Evolutionary conservation across 1,139 yeast genomes (phyloP), one percentile per base, ranked within the genome.

Genomic region (Sugiyamaella grinbergsii): DNA sequence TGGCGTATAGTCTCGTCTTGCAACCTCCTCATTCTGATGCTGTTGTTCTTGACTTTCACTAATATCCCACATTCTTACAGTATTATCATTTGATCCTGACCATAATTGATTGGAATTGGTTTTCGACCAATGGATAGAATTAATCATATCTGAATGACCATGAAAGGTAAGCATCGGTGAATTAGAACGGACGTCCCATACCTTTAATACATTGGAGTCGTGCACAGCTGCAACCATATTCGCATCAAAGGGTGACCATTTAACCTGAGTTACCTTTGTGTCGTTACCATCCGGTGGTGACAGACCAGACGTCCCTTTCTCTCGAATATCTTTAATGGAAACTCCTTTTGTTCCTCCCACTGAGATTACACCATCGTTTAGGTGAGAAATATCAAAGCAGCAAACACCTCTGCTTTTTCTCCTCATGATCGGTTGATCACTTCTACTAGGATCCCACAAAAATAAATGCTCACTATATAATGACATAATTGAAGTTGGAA

Each of bases 171-270:
- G 78, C 52, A 80, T 71, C 6, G 83, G 81, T 7, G 62, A 57
- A 15, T 75, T 78, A 38, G 73, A 71, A 54, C 95, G 74, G 42
- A 85, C 78, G 68, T 87, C 95, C 94, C 95, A 87, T 40, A 87
- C 71, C 58, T 83, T 72, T 41, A 84, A 77, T 1, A 78, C 69
- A 2, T 80, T 41, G 5, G 80, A 83, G 43, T 74, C 72, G 59
- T 82, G 86, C 5, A 84, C 80, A 1, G 90, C 80, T 1, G 91
- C 89, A 39, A 87, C 73, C 15, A 81, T 71, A 59, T 83, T 77
- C 16, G 80, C 78, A 63, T 85, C 77, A 5, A 68, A 62, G 1
- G 83, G 78, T 46, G 83, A 78, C 94, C 95, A 87, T 62, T 75
- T 77, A 44, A 83, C 79, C 23, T 71, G 57, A 41, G 76, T 75